Evolutionary conservation across 2,329 filamentous ascomycete genomes (phyloP).

Genomic region (Coleophoma cylindrospora): DNA sequence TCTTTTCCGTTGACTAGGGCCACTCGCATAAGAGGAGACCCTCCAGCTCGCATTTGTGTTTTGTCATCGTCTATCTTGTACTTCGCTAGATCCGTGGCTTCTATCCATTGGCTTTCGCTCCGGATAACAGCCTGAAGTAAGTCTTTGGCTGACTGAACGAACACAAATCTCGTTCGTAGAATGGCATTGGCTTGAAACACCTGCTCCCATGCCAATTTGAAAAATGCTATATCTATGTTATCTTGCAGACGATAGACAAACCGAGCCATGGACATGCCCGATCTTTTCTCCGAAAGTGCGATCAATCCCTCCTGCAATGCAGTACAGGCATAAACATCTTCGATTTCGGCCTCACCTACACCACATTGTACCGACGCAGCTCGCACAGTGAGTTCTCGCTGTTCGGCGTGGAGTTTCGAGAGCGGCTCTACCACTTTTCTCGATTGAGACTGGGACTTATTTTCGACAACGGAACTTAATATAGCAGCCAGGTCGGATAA

Average conservation of each 20-base stretch:
- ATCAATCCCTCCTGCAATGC: slow-evolving; percentile 30
- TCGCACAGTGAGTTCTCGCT: no score
- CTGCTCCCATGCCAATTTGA: slow-evolving; percentile 5
- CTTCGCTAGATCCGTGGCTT: no score
- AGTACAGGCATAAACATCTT: slow-evolving; percentile 31
- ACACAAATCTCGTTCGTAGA: neutral
- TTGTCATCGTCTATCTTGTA: no score
- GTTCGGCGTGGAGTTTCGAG: no score
- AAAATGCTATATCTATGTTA: neutral
- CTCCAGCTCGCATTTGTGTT: no score
- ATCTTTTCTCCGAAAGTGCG: slow-evolving; percentile 22
- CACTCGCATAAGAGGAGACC: no score
- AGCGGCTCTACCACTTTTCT: no score
- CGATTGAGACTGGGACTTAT: no score
- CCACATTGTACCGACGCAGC: neutral
- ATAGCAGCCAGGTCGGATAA: slow-evolving; percentile 2
- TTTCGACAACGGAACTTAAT: no score
- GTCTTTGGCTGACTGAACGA: neutral
- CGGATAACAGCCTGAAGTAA: neutral
- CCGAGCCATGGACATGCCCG: slow-evolving; percentile 27
- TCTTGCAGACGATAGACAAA: slow-evolving; percentile 2
- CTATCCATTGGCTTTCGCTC: no score
- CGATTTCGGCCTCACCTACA: slow-evolving; percentile 7
- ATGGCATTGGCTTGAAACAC: neutral
- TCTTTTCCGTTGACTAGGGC: no score